A percentile compares a stretch with the other conserved stretches of the same genome.
Conservation (phyloP, 495 filamentous ascomycete genomes). For the Barbatosphaeria neglecta region DNA sequence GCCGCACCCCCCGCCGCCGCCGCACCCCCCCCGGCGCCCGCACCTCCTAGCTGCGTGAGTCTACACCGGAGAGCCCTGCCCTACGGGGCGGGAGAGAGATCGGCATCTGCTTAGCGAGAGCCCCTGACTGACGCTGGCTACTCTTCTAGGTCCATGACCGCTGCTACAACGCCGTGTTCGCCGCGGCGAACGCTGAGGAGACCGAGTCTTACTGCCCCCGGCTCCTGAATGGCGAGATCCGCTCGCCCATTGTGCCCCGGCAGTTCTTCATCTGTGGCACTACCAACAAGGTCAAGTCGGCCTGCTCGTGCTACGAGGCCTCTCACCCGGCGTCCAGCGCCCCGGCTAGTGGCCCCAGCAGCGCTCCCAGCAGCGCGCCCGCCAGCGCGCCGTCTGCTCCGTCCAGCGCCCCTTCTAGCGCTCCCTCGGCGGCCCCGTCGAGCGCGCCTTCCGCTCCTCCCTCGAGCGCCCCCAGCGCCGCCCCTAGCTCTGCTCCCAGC, state of each 20-base stretch:
- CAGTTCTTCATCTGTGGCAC: constrained; percentile 15
- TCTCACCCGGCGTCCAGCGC: neutral
- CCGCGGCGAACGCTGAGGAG: constrained; percentile 8
- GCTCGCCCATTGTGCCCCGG: constrained; percentile 10
- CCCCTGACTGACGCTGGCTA: neutral
- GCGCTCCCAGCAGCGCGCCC: neutral
- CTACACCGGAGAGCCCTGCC: too few species aligned
- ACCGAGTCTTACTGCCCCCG: constrained; percentile 13
- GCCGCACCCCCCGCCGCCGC: neutral
- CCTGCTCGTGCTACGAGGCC: constrained; percentile 21
- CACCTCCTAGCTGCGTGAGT: too few species aligned
- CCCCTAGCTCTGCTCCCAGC: constrained; percentile 10
- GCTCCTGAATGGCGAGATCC: constrained; percentile 13
- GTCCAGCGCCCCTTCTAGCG: neutral
- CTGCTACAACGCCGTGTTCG: constrained; percentile 21
- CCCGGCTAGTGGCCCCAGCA: constrained; percentile 1
- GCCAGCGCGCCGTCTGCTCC: neutral
- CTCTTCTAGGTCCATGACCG: constrained; percentile 14
- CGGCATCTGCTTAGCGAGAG: too few species aligned
- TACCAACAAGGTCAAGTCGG: constrained; percentile 16
- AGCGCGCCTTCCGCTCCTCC: neutral
- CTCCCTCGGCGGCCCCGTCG: neutral
- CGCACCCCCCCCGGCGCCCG: too few species aligned
- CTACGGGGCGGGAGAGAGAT: too few species aligned
- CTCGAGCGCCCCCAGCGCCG: constrained; percentile 20